Evolutionary conservation across 345 rosid genomes (phyloP).

Genomic region (Turnera subulata): DNA sequence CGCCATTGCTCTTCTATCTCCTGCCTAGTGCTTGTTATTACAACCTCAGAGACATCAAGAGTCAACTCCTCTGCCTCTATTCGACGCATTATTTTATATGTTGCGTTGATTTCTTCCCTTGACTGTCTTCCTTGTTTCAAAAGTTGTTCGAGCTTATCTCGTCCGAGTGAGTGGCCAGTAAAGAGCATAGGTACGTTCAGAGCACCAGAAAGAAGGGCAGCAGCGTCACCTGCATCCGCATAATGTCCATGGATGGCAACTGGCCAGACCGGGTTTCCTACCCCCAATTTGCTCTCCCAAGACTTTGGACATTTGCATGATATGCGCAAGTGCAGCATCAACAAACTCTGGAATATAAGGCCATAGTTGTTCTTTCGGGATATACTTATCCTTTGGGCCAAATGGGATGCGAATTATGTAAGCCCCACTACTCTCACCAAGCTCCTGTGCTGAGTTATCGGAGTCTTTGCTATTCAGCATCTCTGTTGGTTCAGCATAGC

Average conservation of each 20-base stretch:
- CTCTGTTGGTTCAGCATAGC: constrained; percentile 92
- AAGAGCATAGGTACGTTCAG: constrained; percentile 92
- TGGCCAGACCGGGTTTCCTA: constrained; percentile 94
- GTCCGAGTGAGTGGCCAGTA: constrained; percentile 95
- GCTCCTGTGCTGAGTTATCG: constrained; percentile 65
- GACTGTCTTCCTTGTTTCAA: constrained; percentile 77
- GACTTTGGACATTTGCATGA: constrained; percentile 90
- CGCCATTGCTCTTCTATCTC: constrained; percentile 99
- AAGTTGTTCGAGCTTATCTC: constrained; percentile 94
- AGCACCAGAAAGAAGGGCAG: constrained; percentile 91
- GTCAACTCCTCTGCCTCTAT: constrained; percentile 92
- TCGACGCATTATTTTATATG: constrained; percentile 91
- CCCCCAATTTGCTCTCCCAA: constrained; percentile 83
- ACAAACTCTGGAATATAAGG: constrained; percentile 94
- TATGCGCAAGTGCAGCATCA: constrained; percentile 84
- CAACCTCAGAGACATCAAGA: constrained; percentile 85
- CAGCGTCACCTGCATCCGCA: constrained; percentile 95
- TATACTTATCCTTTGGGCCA: constrained; percentile 84
- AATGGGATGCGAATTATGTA: constrained; percentile 91
- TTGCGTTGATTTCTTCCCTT: constrained; percentile 78
- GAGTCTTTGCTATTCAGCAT: constrained; percentile 71
- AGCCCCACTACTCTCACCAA: constrained; percentile 96
- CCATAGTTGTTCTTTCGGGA: constrained; percentile 87
- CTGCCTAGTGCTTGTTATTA: constrained; percentile 93
- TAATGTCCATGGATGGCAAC: constrained; percentile 93